Percentiles rank a stretch among this genome's conserved stretches.
Conservation (phyloP, 306 rosid species). For the Rubus parviflorus region DNA sequence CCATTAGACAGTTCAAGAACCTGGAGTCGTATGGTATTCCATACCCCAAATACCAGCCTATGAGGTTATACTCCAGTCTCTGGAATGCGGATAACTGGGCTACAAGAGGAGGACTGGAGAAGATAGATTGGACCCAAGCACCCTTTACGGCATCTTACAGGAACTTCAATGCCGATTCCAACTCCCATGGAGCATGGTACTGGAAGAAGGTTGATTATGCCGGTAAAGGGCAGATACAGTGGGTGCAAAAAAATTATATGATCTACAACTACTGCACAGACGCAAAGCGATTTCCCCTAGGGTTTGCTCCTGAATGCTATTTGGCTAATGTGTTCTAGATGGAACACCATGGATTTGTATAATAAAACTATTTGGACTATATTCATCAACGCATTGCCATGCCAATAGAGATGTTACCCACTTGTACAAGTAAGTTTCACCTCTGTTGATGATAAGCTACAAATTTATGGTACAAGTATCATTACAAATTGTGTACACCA, state of each 20-base stretch:
- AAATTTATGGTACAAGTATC: neutral
- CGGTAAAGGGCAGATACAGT: conserved; percentile 22
- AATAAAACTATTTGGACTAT: neutral
- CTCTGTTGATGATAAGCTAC: neutral
- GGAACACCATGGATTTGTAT: neutral
- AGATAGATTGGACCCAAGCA: conserved; percentile 35
- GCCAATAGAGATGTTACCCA: neutral
- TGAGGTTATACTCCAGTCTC: conserved; percentile 42
- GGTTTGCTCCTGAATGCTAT: conserved; percentile 41
- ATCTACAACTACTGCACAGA: conserved; percentile 49
- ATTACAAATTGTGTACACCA: neutral
- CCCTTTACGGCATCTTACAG: conserved; percentile 35
- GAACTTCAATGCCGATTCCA: conserved; percentile 20
- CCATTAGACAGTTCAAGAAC: conserved; percentile 46
- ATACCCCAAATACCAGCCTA: conserved; percentile 32
- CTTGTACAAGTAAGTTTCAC: neutral
- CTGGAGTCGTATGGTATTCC: conserved; percentile 22
- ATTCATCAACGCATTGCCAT: no score
- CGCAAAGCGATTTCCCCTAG: conserved; percentile 33
- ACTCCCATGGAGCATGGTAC: conserved; percentile 23
- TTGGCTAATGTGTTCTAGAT: neutral
- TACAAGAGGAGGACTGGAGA: conserved; percentile 36
- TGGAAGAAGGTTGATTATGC: conserved; percentile 20
- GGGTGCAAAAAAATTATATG: conserved; percentile 33
- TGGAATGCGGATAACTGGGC: conserved; percentile 52